These are phyloP conservation scores for Syncephalastrum racemosum DNA, from an alignment of 371 early-diverging fungal species.

Conservation along the genomic window DNA sequence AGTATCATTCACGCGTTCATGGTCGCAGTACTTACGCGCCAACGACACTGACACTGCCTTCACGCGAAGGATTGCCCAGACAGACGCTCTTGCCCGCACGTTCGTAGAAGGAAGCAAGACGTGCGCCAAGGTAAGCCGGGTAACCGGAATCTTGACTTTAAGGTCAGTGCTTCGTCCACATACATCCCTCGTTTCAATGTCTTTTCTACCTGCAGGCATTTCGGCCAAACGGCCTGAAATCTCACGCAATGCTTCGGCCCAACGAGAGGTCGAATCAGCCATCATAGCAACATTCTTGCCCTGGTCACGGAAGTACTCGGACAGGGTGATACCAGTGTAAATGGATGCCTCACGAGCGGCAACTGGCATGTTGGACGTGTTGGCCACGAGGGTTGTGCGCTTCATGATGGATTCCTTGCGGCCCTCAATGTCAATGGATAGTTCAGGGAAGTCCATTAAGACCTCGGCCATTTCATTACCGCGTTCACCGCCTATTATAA, in stretches of 20 bases:
- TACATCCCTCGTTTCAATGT: neutral
- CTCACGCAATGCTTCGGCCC: conserved; percentile 99
- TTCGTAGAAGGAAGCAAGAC: conserved; percentile 99
- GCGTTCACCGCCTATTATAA: conserved; percentile 89
- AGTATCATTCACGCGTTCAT: neutral
- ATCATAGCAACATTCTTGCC: conserved; percentile 99
- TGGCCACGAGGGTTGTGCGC: conserved; percentile 99
- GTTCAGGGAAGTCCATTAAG: conserved; percentile 99
- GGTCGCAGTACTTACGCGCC: conserved; percentile 76
- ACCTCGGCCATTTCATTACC: conserved; percentile 99
- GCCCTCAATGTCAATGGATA: conserved; percentile 90
- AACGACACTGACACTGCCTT: conserved; percentile 98
- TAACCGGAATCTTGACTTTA: conserved; percentile 90
- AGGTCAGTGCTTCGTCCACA: neutral
- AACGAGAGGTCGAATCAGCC: conserved; percentile 99
- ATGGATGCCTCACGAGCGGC: conserved; percentile 99
- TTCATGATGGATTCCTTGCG: conserved; percentile 99
- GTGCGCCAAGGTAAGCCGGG: conserved; percentile 99
- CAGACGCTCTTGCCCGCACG: conserved; percentile 98
- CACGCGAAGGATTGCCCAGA: conserved; percentile 93
- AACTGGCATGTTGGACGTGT: conserved; percentile 99
- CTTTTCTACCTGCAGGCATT: conserved; percentile 94
- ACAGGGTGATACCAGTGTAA: conserved; percentile 99
- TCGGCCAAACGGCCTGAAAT: conserved; percentile 99
- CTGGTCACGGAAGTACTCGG: conserved; percentile 99